phyloP scores from a whole-genome alignment of 257 asterid genomes.

The Solanum chiquidenum region DNA sequence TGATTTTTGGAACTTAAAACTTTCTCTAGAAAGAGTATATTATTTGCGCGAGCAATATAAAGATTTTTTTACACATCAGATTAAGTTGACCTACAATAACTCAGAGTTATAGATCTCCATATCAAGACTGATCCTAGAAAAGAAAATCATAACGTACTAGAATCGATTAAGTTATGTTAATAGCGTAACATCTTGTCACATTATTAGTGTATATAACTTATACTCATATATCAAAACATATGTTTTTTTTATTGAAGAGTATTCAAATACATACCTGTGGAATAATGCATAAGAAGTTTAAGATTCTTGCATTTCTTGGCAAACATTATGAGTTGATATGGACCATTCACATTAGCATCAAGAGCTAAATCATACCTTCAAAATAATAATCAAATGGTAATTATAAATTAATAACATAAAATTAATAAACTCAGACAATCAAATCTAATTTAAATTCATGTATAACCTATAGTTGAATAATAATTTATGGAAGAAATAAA shows the following conservation, averaged over 20 bases:
- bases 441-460: not conserved
- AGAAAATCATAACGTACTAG: not conserved
- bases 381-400: not conserved
- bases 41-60: not conserved
- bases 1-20: too few relatives aligned
- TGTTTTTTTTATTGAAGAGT: not conserved
- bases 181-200: not conserved
- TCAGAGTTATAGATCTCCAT: not conserved
- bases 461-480: not conserved
- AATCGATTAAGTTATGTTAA: not conserved
- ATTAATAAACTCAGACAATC: not conserved
- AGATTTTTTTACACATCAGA: not conserved
- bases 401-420: not conserved
- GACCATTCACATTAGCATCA: constrained; percentile 22
- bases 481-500: not conserved
- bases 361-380: constrained; percentile 32
- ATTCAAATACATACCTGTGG: not conserved
- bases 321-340: constrained; percentile 11
- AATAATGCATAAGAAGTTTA: constrained; percentile 15
- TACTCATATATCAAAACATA: not conserved
- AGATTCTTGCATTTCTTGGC: constrained; percentile 44
- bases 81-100: not conserved
- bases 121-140: not conserved
- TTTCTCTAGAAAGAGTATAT: too few relatives aligned
- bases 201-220: not conserved